Conservation (phyloP, 352 stramenopile genomes). For the Peronospora farinosa region DNA sequence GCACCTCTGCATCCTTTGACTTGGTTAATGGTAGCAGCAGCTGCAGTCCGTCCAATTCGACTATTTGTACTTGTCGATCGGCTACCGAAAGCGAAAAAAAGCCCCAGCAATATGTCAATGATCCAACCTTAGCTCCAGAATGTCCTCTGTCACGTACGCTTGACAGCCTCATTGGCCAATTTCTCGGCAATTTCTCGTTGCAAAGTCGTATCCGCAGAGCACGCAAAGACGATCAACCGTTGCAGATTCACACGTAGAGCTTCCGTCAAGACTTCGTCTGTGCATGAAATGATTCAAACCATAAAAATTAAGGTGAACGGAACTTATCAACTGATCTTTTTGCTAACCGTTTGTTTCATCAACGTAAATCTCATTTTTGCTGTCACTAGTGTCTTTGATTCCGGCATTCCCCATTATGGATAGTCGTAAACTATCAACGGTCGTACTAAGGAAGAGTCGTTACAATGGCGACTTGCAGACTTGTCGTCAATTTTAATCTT, state of each 20-base stretch:
- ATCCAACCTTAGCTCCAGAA: no score
- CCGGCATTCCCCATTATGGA: constrained; percentile 46
- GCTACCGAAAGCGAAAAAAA: constrained; percentile 35
- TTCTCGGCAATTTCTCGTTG: constrained; percentile 92
- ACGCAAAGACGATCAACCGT: constrained; percentile 89
- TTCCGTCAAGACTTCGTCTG: constrained; percentile 86
- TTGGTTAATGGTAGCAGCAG: constrained; percentile 90
- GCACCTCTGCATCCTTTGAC: constrained; percentile 89
- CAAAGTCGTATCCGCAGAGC: constrained; percentile 83
- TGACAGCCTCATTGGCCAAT: constrained; percentile 92
- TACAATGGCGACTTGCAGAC: neutral
- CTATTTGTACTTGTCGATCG: constrained; percentile 91
- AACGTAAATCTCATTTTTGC: constrained; percentile 80
- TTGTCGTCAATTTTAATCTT: neutral
- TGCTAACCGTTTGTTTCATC: constrained; percentile 52
- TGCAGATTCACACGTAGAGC: constrained; percentile 86
- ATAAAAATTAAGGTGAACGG: neutral
- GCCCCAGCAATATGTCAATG: neutral
- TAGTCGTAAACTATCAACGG: no score
- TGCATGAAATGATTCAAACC: neutral
- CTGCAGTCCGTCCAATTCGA: constrained; percentile 89
- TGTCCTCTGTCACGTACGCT: constrained; percentile 46
- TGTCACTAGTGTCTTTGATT: constrained; percentile 47
- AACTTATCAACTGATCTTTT: no score
- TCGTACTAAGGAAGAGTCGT: constrained; percentile 1